Conservation (phyloP, 495 filamentous ascomycete species). For the Xylaria sp. region DNA sequence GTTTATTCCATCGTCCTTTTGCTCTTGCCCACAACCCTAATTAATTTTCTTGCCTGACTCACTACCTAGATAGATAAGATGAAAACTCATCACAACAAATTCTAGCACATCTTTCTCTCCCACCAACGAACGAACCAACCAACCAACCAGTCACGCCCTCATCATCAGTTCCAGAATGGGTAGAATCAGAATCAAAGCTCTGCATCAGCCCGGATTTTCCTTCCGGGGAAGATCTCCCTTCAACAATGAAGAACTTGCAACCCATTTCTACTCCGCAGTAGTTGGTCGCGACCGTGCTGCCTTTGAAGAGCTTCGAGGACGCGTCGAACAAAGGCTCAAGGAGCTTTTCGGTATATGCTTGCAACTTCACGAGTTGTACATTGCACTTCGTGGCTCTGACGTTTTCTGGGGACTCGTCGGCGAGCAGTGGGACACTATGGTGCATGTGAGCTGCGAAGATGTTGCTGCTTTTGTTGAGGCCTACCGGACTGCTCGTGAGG, state of each 20-base stretch:
- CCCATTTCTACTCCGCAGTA: neutral
- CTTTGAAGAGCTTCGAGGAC: neutral
- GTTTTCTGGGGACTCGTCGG: constrained; percentile 7
- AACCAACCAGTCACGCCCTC: neutral
- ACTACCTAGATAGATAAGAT: too few relatives aligned
- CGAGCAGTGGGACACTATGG: constrained; percentile 7
- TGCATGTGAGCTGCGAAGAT: neutral
- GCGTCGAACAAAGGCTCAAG: neutral
- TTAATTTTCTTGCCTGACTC: too few relatives aligned
- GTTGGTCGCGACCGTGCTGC: neutral
- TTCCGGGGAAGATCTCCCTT: neutral
- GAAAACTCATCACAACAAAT: neutral
- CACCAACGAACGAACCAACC: neutral
- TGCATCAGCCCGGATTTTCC: neutral
- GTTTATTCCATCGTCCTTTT: too few relatives aligned
- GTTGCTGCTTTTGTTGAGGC: neutral
- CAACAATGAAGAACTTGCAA: neutral
- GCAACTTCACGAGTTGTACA: neutral
- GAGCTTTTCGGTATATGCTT: constrained; percentile 2
- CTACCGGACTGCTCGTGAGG: neutral
- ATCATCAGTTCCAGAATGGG: neutral
- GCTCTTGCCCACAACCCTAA: too few relatives aligned
- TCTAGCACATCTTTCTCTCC: neutral
- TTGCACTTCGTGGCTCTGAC: neutral
- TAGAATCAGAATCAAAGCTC: neutral